phyloP scores from a whole-genome alignment of 805 yeast species.

The Candida vartiovaarae region DNA sequence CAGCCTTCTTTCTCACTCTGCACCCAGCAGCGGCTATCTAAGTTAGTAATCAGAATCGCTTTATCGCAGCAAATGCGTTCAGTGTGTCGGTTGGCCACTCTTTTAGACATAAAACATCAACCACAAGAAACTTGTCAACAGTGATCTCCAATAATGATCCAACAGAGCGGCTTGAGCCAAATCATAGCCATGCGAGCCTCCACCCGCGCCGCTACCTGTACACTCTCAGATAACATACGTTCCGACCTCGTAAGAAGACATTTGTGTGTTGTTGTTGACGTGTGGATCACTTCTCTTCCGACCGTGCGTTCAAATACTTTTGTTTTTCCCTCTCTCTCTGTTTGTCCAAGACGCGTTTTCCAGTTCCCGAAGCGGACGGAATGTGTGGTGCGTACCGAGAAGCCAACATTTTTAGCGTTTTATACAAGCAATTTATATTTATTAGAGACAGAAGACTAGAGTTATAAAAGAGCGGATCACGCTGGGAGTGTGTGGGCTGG shows the following conservation, averaged over 20 bases:
- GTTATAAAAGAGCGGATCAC: too few relatives aligned
- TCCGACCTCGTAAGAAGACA: slow-evolving; percentile 45
- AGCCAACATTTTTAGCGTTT: too few relatives aligned
- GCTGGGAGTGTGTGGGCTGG: too few relatives aligned
- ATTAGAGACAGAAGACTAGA: too few relatives aligned
- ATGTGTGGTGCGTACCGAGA: slow-evolving; percentile 15
- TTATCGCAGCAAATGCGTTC: too few relatives aligned
- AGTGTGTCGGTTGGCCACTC: too few relatives aligned
- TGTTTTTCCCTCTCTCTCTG: slow-evolving; percentile 6
- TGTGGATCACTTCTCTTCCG: background rate
- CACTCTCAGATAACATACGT: slow-evolving; percentile 33
- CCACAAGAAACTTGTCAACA: too few relatives aligned
- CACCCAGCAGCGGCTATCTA: slow-evolving; percentile 62
- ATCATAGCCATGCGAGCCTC: too few relatives aligned
- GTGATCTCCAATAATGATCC: background rate
- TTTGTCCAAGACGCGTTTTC: background rate
- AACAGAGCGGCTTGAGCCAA: background rate
- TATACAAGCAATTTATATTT: too few relatives aligned
- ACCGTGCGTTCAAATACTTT: background rate
- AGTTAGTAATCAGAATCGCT: too few relatives aligned
- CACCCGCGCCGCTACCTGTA: too few relatives aligned
- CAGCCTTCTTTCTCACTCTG: slow-evolving; percentile 66
- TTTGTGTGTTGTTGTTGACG: slow-evolving; percentile 7
- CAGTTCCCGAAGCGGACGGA: slow-evolving; percentile 1
- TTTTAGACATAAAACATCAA: too few relatives aligned